These are phyloP conservation scores for Flaveria trinervia DNA, from an alignment of 129 eudicot genomes.

Conservation along the genomic window DNA sequence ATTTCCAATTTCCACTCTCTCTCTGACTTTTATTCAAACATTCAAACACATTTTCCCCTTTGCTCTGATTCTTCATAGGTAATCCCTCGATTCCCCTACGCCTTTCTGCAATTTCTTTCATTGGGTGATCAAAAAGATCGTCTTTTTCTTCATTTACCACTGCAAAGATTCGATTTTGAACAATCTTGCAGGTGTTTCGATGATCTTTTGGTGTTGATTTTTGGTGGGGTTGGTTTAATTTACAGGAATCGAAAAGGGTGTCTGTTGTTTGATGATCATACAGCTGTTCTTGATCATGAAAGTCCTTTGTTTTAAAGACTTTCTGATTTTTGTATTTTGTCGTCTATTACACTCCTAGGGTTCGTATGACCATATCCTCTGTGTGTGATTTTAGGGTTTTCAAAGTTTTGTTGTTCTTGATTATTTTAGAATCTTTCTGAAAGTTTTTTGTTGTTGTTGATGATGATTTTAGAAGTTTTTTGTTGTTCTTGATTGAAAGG, in stretches of 20 bases:
- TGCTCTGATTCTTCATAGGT: constrained; percentile 33
- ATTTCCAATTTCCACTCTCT: constrained; percentile 29
- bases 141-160: constrained; percentile 29
- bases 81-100: constrained; percentile 8
- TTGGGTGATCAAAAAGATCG: constrained; percentile 16
- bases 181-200: constrained; percentile 20
- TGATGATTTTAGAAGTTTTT: not conserved
- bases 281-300: constrained; percentile 23
- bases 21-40: constrained; percentile 30
- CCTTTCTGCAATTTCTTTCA: not conserved
- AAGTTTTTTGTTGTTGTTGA: not conserved
- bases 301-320: constrained; percentile 16
- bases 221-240: constrained; percentile 26
- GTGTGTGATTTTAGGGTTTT: constrained; percentile 28
- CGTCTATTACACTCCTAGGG: constrained; percentile 26
- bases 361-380: constrained; percentile 7
- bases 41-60: constrained; percentile 27
- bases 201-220: constrained; percentile 10
- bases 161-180: constrained; percentile 22
- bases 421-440: not conserved
- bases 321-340: constrained; percentile 10
- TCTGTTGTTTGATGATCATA: not conserved
- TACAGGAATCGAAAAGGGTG: not conserved
- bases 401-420: constrained; percentile 10
- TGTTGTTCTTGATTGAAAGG: not conserved